Conservation (phyloP, 441 rosid genomes). For the Omphalea diandra region DNA sequence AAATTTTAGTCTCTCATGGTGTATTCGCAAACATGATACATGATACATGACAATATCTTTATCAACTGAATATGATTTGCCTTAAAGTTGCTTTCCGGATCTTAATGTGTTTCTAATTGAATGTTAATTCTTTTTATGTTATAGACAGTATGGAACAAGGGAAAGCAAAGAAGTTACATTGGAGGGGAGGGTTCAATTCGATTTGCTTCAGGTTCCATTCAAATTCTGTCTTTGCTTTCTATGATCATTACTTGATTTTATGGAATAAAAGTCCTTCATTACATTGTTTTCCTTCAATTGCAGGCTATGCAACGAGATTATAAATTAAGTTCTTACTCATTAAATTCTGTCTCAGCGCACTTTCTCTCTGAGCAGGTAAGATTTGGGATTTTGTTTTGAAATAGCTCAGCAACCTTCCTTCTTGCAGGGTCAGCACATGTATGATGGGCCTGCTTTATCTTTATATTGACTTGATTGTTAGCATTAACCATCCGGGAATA, state of each 20-base stretch:
- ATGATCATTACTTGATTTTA: constrained; percentile 14
- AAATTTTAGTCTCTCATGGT: not conserved
- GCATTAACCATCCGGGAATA: not conserved
- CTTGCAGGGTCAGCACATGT: not conserved
- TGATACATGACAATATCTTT: not conserved
- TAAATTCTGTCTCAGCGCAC: constrained; percentile 97
- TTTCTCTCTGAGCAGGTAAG: constrained; percentile 97
- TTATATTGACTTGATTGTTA: not conserved
- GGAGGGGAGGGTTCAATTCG: constrained; percentile 98
- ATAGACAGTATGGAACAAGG: constrained; percentile 88
- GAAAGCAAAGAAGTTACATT: constrained; percentile 95
- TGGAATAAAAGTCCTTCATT: constrained; percentile 16
- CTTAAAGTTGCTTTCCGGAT: not conserved
- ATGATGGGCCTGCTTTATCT: not conserved
- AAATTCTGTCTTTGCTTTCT: constrained; percentile 21
- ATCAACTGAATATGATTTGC: not conserved
- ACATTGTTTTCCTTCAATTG: constrained; percentile 22
- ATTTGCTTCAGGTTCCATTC: constrained; percentile 83
- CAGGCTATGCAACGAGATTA: constrained; percentile 92
- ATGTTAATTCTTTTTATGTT: constrained; percentile 29
- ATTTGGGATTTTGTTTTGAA: constrained; percentile 1
- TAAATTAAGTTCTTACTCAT: constrained; percentile 93
- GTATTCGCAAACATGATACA: not conserved
- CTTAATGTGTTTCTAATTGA: not conserved
- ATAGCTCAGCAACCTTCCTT: not conserved